Percentiles rank a stretch among this genome's conserved stretches.
Evolutionary conservation across 2,329 filamentous ascomycete genomes (phyloP).

Genomic region (Teratosphaeria zuluensis): DNA sequence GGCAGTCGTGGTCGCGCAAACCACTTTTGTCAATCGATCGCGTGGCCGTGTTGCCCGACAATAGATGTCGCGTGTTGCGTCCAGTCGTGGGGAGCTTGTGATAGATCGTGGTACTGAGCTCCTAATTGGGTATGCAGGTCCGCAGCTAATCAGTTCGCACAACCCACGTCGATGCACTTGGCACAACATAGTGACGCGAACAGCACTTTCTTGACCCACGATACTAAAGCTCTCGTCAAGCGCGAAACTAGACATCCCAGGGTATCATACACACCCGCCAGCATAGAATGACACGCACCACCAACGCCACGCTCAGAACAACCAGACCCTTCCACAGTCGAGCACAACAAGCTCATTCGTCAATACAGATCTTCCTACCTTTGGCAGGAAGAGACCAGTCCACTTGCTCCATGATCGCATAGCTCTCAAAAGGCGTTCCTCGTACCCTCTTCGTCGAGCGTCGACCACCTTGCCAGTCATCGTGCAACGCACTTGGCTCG

Average conservation of each 20-base stretch:
- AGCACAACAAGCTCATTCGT: conserved; percentile 5
- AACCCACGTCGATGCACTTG: background rate
- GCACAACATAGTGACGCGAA: background rate
- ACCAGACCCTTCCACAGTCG: background rate
- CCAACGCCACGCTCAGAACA: background rate
- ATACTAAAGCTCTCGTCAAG: background rate
- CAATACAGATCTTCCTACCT: conserved; percentile 16
- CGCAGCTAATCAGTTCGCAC: too few relatives aligned
- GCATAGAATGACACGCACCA: background rate
- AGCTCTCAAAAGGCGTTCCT: conserved; percentile 21
- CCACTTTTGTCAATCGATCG: background rate
- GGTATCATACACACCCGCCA: background rate
- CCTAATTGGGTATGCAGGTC: background rate
- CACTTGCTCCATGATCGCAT: conserved; percentile 22
- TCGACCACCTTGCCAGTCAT: conserved; percentile 6
- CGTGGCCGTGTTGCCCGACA: background rate
- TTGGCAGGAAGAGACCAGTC: conserved; percentile 21
- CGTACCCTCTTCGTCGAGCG: conserved; percentile 13
- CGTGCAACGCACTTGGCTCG: conserved; percentile 10
- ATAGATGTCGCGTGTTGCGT: background rate
- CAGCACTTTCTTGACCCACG: background rate
- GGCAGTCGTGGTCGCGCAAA: background rate
- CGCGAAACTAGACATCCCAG: background rate
- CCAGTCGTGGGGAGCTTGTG: background rate
- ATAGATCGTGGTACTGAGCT: background rate